A percentile compares a stretch with the other conserved stretches of the same genome.
Evolutionary conservation across 305 asterid genomes (phyloP).

Genomic region (Plantago lanceolata): DNA sequence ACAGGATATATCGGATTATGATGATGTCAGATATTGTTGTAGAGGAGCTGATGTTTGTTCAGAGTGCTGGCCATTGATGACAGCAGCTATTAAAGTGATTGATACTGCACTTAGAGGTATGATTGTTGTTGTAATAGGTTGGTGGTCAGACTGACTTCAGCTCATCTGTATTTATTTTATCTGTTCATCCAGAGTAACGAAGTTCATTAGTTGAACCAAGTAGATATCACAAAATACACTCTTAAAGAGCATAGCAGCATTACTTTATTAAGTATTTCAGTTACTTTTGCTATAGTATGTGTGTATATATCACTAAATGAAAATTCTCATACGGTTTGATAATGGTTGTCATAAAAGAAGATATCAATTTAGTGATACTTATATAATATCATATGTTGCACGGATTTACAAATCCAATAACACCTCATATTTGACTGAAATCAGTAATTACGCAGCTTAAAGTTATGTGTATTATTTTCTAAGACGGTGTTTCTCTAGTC

Average conservation of each 20-base stretch:
- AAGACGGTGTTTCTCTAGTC: not conserved
- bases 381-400: not conserved
- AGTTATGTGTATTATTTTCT: not conserved
- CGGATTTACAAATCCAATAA: not conserved
- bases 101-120: slow-evolving; percentile 92
- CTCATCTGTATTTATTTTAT: too few species aligned
- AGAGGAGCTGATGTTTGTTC: slow-evolving; percentile 90
- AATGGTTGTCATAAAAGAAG: too few species aligned
- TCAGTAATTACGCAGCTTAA: not conserved
- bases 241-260: not conserved
- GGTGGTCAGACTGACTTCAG: not conserved
- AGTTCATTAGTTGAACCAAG: too few species aligned
- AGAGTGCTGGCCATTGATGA: slow-evolving; percentile 69
- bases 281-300: too few species aligned
- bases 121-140: not conserved
- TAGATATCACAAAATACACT: not conserved
- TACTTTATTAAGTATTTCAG: not conserved
- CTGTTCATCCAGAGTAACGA: not conserved
- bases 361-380: too few species aligned
- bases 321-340: too few species aligned
- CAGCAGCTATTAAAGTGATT: slow-evolving; percentile 82
- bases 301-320: too few species aligned
- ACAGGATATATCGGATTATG: slow-evolving; percentile 91
- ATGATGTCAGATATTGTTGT: slow-evolving; percentile 94
- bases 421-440: not conserved